Conservation (phyloP, 1,284 basidiomycete genomes). For the Mycocalia duriaeana region DNA sequence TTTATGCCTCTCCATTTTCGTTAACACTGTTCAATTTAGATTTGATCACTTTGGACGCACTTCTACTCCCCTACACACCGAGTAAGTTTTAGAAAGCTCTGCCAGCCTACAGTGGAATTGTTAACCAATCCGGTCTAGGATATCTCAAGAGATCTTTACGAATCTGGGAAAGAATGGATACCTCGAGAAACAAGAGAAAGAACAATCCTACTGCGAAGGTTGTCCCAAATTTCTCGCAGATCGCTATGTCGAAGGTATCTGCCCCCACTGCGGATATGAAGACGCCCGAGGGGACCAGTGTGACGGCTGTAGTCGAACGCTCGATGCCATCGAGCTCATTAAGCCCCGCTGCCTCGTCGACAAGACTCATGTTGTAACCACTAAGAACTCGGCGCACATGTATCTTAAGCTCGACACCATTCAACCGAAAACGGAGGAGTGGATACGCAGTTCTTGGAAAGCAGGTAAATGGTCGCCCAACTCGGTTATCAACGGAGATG, state of each 20-base stretch:
- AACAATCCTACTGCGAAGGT: conserved; percentile 91
- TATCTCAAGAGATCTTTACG: conserved; percentile 83
- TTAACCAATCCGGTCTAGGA: conserved; percentile 43
- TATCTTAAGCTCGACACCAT: conserved; percentile 85
- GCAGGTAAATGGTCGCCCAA: conserved; percentile 91
- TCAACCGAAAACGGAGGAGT: conserved; percentile 83
- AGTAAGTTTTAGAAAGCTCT: conserved; percentile 54
- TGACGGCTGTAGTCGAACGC: conserved; percentile 88
- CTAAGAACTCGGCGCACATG: conserved; percentile 87
- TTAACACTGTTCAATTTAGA: conserved; percentile 37
- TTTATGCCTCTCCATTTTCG: conserved; percentile 2
- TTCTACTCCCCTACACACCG: conserved; percentile 85
- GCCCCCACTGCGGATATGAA: conserved; percentile 85
- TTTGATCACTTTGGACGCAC: conserved; percentile 98
- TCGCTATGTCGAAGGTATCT: conserved; percentile 91
- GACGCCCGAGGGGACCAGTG: conserved; percentile 99
- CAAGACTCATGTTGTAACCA: conserved; percentile 73
- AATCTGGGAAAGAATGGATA: conserved; percentile 77
- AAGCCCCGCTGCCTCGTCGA: conserved; percentile 93
- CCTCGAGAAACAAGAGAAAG: conserved; percentile 78
- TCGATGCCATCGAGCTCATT: conserved; percentile 91
- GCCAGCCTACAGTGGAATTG: not conserved
- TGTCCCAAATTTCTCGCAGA: conserved; percentile 93
- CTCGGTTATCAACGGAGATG: conserved; percentile 82
- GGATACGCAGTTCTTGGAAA: conserved; percentile 80